A percentile compares a stretch with the other conserved stretches of the same genome.
These are phyloP conservation scores for Neofusicoccum sp. DNA, from an alignment of 2,329 filamentous ascomycete genomes.

Conservation along the genomic window DNA sequence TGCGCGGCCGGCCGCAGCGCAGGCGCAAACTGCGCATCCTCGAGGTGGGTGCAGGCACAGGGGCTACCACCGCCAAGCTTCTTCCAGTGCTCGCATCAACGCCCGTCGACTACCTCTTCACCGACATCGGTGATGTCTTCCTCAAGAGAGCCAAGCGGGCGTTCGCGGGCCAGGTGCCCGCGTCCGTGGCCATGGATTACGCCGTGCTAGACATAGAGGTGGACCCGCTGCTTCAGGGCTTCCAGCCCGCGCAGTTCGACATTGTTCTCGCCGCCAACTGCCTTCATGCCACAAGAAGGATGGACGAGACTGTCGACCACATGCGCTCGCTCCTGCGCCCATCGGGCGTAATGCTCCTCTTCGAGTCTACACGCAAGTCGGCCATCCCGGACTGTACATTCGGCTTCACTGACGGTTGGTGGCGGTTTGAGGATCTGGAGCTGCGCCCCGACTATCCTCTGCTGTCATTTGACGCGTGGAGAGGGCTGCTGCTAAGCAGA, in stretches of 20 bases:
- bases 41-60: too few relatives aligned
- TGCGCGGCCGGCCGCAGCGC: not conserved
- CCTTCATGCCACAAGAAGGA: not conserved
- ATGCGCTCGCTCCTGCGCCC: not conserved
- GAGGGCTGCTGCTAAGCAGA: too few relatives aligned
- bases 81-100: not conserved
- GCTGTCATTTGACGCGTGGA: not conserved
- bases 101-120: not conserved
- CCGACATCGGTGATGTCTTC: not conserved
- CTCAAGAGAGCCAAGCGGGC: not conserved
- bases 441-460: not conserved
- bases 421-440: not conserved
- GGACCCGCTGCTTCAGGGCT: slow-evolving; percentile 24
- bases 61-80: not conserved
- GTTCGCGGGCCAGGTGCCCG: not conserved
- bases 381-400: not conserved
- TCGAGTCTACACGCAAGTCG: not conserved
- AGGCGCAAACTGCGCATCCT: not conserved
- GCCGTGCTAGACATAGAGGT: slow-evolving; percentile 25
- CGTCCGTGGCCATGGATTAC: slow-evolving; percentile 18
- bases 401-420: not conserved
- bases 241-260: slow-evolving; percentile 25
- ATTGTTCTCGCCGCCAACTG: slow-evolving; percentile 20
- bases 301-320: not conserved
- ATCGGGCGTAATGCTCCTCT: not conserved